These are phyloP conservation scores for Termitomyces bulborhizus DNA, from an alignment of 768 basidiomycete species.

Conservation along the genomic window DNA sequence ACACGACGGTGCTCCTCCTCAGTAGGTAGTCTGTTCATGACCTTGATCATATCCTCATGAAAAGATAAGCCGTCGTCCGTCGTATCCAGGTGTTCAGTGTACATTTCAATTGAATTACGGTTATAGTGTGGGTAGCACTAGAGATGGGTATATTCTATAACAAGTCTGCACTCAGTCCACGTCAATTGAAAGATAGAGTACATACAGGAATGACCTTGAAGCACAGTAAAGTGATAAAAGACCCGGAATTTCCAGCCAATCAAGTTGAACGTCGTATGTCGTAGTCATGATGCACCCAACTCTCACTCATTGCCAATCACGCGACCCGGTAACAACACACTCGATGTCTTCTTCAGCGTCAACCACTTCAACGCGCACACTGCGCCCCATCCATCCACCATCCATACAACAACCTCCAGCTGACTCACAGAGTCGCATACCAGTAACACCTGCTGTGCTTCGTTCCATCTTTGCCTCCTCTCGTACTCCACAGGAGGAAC, in stretches of 20 bases:
- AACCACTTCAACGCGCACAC: slow-evolving; percentile 42
- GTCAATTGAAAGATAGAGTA: not conserved
- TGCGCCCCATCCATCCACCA: slow-evolving; percentile 27
- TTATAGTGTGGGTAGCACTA: not conserved
- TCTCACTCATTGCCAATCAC: slow-evolving; percentile 7
- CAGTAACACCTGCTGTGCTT: slow-evolving; percentile 77
- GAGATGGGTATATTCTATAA: slow-evolving; percentile 14
- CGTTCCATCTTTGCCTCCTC: slow-evolving; percentile 86
- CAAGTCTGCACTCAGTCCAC: not conserved
- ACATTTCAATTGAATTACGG: slow-evolving; percentile 14
- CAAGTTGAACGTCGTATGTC: not conserved
- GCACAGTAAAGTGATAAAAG: not conserved
- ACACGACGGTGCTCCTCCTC: slow-evolving; percentile 54
- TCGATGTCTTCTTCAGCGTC: slow-evolving; percentile 44
- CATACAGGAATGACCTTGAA: not conserved
- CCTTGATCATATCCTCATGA: slow-evolving; percentile 53
- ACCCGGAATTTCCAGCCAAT: not conserved
- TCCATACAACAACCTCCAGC: slow-evolving; percentile 32
- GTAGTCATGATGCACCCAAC: not conserved
- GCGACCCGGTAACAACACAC: slow-evolving; percentile 11
- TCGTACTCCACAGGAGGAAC: slow-evolving; percentile 73
- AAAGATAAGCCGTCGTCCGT: slow-evolving; percentile 28
- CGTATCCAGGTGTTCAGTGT: slow-evolving; percentile 18
- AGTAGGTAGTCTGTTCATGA: slow-evolving; percentile 54
- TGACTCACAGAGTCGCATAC: slow-evolving; percentile 56